Conservation (phyloP, 1,284 basidiomycete genomes). For the Papiliotrema fonsecae region DNA sequence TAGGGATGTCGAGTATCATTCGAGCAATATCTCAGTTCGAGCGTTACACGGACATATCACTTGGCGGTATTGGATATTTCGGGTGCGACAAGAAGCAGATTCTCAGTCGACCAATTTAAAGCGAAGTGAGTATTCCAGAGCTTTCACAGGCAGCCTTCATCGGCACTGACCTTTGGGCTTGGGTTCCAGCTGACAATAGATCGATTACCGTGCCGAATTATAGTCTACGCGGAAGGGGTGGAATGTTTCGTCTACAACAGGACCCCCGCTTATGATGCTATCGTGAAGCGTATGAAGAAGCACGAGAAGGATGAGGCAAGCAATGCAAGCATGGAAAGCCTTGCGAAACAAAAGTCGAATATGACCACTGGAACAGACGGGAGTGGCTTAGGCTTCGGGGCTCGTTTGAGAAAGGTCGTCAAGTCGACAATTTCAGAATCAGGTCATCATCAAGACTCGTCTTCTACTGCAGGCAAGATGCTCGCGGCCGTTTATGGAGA, state of each 20-base stretch:
- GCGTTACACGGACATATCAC: slow-evolving; percentile 76
- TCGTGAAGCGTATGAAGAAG: slow-evolving; percentile 66
- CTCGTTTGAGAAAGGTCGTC: slow-evolving; percentile 11
- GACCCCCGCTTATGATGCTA: slow-evolving; percentile 78
- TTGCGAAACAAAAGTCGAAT: slow-evolving; percentile 1
- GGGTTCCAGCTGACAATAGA: slow-evolving; percentile 11
- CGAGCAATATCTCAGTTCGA: slow-evolving; percentile 78
- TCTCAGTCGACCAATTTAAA: slow-evolving; percentile 22
- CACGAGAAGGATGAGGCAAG: slow-evolving; percentile 20
- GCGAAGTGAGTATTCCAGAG: slow-evolving; percentile 23
- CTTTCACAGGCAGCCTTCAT: no score
- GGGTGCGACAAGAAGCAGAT: slow-evolving; percentile 56
- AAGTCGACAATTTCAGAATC: slow-evolving; percentile 9
- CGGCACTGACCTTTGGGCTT: no score
- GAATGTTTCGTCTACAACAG: slow-evolving; percentile 89
- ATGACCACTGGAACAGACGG: background rate
- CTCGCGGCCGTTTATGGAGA: background rate
- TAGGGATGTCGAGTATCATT: slow-evolving; percentile 80
- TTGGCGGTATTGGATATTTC: slow-evolving; percentile 87
- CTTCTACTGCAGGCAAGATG: slow-evolving; percentile 3
- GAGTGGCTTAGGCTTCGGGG: slow-evolving; percentile 4
- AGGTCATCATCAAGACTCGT: background rate
- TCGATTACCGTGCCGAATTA: slow-evolving; percentile 67
- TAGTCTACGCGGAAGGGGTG: slow-evolving; percentile 70
- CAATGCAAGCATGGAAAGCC: background rate